Conservation (phyloP, 2,329 filamentous ascomycete species). For the Exserohilum rostratum region DNA sequence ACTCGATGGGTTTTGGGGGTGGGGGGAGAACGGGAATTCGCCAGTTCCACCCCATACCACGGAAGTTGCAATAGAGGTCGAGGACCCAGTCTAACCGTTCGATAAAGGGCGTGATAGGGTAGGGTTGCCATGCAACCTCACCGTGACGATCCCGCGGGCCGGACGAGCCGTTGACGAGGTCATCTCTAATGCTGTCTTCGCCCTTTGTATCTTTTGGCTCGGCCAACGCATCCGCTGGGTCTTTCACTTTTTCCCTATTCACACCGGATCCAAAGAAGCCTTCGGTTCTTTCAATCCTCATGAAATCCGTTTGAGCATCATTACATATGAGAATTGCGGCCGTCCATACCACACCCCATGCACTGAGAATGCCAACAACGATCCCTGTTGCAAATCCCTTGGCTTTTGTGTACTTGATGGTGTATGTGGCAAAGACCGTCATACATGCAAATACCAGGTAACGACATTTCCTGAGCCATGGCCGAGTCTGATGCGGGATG, state of each 20-base stretch:
- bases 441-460: conserved; percentile 55
- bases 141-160: conserved; percentile 41
- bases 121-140: conserved; percentile 60
- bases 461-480: conserved; percentile 50
- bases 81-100: conserved; percentile 64
- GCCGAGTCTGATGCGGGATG: conserved; percentile 54
- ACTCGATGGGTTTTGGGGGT: conserved; percentile 50
- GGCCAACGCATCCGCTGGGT: background rate
- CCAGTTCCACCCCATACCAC: conserved; percentile 67
- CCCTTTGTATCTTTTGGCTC: background rate
- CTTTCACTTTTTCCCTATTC: conserved; percentile 1
- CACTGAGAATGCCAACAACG: conserved; percentile 60
- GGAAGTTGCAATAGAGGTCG: conserved; percentile 63
- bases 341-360: conserved; percentile 62
- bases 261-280: conserved; percentile 26
- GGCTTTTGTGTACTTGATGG: conserved; percentile 54
- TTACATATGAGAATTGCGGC: conserved; percentile 60
- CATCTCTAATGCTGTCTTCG: conserved; percentile 2
- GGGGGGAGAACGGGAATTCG: conserved; percentile 57
- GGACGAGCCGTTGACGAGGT: conserved; percentile 20
- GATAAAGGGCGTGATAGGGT: conserved; percentile 53
- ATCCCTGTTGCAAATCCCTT: conserved; percentile 60
- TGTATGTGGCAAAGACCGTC: conserved; percentile 52
- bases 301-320: conserved; percentile 62
- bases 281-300: conserved; percentile 58